These are phyloP conservation scores for Penicillium rolfsii DNA, from an alignment of 2,329 filamentous ascomycete genomes.

Conservation along the genomic window DNA sequence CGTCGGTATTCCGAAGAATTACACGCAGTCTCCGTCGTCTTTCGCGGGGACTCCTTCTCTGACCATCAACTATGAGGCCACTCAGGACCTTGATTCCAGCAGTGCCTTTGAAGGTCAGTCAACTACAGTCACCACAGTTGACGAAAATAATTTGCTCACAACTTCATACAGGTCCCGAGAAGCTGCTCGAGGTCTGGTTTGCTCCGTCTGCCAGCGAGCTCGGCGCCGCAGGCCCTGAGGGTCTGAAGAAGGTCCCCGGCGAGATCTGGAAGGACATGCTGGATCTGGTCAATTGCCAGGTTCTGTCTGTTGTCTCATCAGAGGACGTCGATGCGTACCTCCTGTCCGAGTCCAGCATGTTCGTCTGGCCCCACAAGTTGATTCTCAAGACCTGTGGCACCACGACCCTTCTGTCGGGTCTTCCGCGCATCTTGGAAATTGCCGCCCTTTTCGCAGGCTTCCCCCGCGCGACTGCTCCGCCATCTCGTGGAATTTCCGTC, in stretches of 20 bases:
- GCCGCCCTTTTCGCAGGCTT: slow-evolving; percentile 89
- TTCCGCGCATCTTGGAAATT: slow-evolving; percentile 90
- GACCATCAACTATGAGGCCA: slow-evolving; percentile 96
- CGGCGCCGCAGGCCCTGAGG: slow-evolving; percentile 68
- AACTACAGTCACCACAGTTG: background rate
- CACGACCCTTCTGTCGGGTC: slow-evolving; percentile 85
- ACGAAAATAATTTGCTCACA: slow-evolving; percentile 29
- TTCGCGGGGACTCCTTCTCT: slow-evolving; percentile 80
- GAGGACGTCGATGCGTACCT: slow-evolving; percentile 96
- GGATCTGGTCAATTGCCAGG: slow-evolving; percentile 97
- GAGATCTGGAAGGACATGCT: slow-evolving; percentile 96
- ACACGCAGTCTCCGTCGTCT: slow-evolving; percentile 78
- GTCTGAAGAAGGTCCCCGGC: slow-evolving; percentile 80
- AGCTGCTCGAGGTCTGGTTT: slow-evolving; percentile 98
- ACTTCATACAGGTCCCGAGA: slow-evolving; percentile 73
- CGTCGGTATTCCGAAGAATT: slow-evolving; percentile 76
- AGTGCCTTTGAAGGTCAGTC: slow-evolving; percentile 88
- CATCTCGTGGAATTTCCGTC: slow-evolving; percentile 67
- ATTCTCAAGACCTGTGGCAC: slow-evolving; percentile 98
- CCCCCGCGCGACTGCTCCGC: slow-evolving; percentile 71
- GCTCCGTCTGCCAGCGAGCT: slow-evolving; percentile 74
- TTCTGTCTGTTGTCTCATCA: slow-evolving; percentile 89
- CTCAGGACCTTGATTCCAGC: slow-evolving; percentile 87
- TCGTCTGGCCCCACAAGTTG: slow-evolving; percentile 99
- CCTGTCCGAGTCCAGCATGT: slow-evolving; percentile 99